Percentiles rank a stretch among this genome's conserved stretches.
These are phyloP conservation scores for Cercospora janseana DNA, from an alignment of 2,329 filamentous ascomycete species.

Conservation along the genomic window DNA sequence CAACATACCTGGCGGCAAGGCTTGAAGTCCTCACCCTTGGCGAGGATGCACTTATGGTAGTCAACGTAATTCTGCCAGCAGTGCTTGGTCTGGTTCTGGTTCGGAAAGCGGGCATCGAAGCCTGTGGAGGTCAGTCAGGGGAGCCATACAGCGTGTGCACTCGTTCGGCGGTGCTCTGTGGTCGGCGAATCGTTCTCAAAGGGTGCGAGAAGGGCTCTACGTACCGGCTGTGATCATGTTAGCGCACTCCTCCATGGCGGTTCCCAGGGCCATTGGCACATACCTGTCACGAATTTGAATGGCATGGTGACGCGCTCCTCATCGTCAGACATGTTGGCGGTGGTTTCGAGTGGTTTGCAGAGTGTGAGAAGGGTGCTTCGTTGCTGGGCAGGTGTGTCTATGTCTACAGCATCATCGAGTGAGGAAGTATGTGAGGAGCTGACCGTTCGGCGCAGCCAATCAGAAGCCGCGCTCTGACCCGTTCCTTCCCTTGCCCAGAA, in stretches of 20 bases:
- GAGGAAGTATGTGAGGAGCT: constrained; percentile 13
- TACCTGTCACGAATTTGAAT: constrained; percentile 99
- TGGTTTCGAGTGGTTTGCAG: constrained; percentile 19
- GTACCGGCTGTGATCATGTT: constrained; percentile 37
- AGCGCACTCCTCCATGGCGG: constrained; percentile 19
- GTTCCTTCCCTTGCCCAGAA: constrained; percentile 5
- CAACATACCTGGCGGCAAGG: constrained; percentile 85
- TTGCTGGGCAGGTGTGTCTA: constrained; percentile 20
- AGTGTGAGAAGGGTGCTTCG: constrained; percentile 23
- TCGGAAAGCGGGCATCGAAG: constrained; percentile 98
- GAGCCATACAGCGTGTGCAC: constrained; percentile 1
- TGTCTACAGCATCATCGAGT: constrained; percentile 19
- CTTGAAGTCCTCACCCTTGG: constrained; percentile 97
- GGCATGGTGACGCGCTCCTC: constrained; percentile 93
- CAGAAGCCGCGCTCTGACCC: constrained; percentile 2
- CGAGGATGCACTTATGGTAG: constrained; percentile 99
- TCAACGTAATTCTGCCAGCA: constrained; percentile 99
- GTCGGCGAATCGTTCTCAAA: neutral
- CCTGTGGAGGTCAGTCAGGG: constrained; percentile 53
- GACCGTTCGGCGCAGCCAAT: constrained; percentile 5
- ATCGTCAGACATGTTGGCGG: constrained; percentile 83
- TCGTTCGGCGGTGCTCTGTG: neutral
- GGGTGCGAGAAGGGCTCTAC: constrained; percentile 18
- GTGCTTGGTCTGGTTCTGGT: constrained; percentile 98
- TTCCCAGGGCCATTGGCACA: constrained; percentile 40